Evolutionary conservation across 2,329 filamentous ascomycete species (phyloP).

Genomic region (Pseudogymnoascus sp.): DNA sequence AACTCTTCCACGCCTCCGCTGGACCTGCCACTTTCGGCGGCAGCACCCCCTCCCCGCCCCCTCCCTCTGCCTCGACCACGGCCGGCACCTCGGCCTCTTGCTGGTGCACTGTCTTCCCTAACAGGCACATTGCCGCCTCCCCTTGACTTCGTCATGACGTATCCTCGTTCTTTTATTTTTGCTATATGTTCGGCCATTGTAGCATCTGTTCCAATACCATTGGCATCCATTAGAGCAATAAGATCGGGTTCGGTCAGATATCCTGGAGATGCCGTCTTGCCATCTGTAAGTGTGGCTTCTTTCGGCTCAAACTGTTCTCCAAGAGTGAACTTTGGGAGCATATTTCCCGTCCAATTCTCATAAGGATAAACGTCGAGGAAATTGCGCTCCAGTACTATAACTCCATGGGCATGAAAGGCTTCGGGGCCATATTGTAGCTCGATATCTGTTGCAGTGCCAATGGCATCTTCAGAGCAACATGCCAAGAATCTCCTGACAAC

Average conservation of each 20-base stretch:
- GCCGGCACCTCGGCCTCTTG: constrained; percentile 29
- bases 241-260: constrained; percentile 94
- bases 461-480: constrained; percentile 90
- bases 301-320: constrained; percentile 81
- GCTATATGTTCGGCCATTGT: constrained; percentile 99
- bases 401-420: constrained; percentile 69
- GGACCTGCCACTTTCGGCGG: constrained; percentile 33
- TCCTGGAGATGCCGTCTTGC: constrained; percentile 75
- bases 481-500: constrained; percentile 86
- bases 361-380: constrained; percentile 95
- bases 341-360: constrained; percentile 88
- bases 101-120: constrained; percentile 30
- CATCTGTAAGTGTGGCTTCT: constrained; percentile 81
- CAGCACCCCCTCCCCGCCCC: constrained; percentile 32
- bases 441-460: constrained; percentile 76
- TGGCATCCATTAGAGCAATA: constrained; percentile 95
- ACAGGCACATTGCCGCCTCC: constrained; percentile 28
- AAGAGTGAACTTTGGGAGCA: constrained; percentile 68
- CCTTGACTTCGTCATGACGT: constrained; percentile 60
- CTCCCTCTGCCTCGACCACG: constrained; percentile 18
- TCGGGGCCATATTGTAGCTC: constrained; percentile 75
- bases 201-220: constrained; percentile 95
- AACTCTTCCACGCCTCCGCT: constrained; percentile 65
- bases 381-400: constrained; percentile 80
- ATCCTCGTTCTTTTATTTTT: constrained; percentile 85